Percentiles rank a stretch among this genome's conserved stretches.
Conservation (phyloP, 2,329 filamentous ascomycete species). For the Pseudogymnoascus sp. region DNA sequence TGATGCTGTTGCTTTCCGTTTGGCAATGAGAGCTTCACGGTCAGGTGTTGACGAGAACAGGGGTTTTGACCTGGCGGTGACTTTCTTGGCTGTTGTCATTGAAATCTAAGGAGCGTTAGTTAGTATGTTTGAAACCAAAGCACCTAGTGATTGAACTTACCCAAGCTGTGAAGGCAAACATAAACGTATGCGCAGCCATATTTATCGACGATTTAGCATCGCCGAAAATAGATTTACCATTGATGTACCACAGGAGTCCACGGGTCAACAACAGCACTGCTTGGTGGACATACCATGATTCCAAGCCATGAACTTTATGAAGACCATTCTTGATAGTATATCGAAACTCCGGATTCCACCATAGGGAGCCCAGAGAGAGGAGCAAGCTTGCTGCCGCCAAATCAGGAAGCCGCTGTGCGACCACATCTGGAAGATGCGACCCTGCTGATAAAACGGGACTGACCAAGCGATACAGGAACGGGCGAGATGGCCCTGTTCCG, state of each 20-base stretch:
- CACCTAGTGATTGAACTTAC: constrained; percentile 35
- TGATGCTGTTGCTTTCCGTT: not conserved
- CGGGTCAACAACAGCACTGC: constrained; percentile 49
- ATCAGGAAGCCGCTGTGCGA: not conserved
- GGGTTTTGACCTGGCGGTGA: not conserved
- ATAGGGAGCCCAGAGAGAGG: constrained; percentile 36
- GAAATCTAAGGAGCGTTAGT: not conserved
- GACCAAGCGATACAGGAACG: not conserved
- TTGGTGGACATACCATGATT: constrained; percentile 60
- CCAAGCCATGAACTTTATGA: constrained; percentile 50
- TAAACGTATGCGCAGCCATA: constrained; percentile 42
- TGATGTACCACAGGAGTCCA: constrained; percentile 34
- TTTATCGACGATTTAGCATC: constrained; percentile 14
- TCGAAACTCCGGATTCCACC: constrained; percentile 63
- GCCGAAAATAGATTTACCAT: constrained; percentile 17
- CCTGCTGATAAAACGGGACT: not conserved
- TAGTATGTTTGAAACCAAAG: not conserved
- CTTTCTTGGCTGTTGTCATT: not conserved
- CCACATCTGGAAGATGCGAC: not conserved
- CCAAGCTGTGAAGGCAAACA: constrained; percentile 43
- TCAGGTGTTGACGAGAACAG: not conserved
- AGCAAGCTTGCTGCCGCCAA: not conserved
- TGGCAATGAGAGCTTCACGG: not conserved
- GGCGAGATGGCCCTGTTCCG: not conserved
- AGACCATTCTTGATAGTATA: constrained; percentile 52